Percentiles rank a stretch among this genome's conserved stretches.
Conservation (phyloP, 495 filamentous ascomycete genomes). For the Aspergillus affinis region DNA sequence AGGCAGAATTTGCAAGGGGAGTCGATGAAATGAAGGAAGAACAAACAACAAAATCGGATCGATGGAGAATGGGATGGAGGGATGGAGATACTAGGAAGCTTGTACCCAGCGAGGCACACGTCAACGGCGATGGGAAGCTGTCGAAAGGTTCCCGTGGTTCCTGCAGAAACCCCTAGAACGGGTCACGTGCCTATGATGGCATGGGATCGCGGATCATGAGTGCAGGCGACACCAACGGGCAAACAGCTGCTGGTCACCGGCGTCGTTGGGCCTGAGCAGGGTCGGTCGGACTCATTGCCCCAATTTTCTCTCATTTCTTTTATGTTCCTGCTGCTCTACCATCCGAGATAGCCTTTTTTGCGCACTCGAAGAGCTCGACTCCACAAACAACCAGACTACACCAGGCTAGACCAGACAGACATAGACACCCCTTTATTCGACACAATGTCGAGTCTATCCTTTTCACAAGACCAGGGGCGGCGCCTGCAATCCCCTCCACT, state of each 20-base stretch:
- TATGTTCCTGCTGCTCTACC: neutral
- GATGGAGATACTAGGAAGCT: constrained; percentile 39
- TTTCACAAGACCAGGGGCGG: constrained; percentile 26
- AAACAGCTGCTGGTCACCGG: neutral
- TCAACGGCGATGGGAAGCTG: constrained; percentile 38
- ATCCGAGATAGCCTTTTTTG: neutral
- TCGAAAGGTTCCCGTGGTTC: constrained; percentile 25
- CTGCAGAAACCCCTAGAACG: constrained; percentile 24
- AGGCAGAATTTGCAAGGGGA: constrained; percentile 16
- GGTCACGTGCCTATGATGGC: constrained; percentile 23
- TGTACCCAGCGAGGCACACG: constrained; percentile 40
- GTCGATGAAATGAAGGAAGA: constrained; percentile 17
- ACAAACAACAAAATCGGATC: constrained; percentile 23
- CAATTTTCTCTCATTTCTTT: neutral
- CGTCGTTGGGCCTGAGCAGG: neutral
- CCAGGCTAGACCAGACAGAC: neutral
- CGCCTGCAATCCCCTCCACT: constrained; percentile 29
- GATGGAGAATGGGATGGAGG: constrained; percentile 31
- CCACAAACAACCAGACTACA: neutral
- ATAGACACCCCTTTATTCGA: constrained; percentile 4
- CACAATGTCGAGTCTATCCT: constrained; percentile 34
- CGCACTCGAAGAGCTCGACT: neutral
- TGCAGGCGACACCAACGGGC: neutral
- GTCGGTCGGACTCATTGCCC: neutral
- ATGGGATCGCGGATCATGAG: constrained; percentile 12